Conservation (phyloP, 208 protist species). For the Vickermania spadyakhi region DNA sequence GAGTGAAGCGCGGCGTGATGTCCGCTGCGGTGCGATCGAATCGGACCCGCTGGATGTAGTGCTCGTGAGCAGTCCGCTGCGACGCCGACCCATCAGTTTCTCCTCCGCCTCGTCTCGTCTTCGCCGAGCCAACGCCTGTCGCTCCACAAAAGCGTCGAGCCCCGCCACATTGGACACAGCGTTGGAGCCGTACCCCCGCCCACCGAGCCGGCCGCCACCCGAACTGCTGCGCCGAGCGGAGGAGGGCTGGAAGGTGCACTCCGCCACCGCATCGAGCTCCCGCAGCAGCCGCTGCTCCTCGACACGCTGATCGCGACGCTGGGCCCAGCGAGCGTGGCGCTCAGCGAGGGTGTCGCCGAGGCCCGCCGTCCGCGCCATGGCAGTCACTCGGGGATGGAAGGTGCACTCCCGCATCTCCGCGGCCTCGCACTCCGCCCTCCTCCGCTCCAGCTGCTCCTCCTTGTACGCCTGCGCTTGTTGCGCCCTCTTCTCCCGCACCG, state of each 20-base stretch:
- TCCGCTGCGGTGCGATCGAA: too few species aligned
- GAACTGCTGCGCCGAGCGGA: constrained; percentile 14
- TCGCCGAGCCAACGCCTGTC: constrained; percentile 44
- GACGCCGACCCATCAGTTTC: background rate
- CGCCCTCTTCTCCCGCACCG: constrained; percentile 12
- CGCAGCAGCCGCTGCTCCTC: constrained; percentile 23
- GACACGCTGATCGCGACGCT: constrained; percentile 41
- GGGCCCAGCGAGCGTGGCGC: constrained; percentile 35
- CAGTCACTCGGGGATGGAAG: constrained; percentile 36
- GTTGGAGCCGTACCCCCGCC: constrained; percentile 8
- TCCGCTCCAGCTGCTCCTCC: background rate
- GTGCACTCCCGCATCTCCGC: constrained; percentile 26
- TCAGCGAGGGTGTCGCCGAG: constrained; percentile 22
- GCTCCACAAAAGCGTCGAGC: constrained; percentile 36
- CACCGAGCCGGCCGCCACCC: constrained; percentile 11
- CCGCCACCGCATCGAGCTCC: constrained; percentile 17
- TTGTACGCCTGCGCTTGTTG: constrained; percentile 10
- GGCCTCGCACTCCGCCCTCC: constrained; percentile 19
- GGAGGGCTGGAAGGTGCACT: constrained; percentile 59
- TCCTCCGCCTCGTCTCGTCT: constrained; percentile 34
- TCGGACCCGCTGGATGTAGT: too few species aligned
- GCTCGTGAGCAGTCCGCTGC: too few species aligned
- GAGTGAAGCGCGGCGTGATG: too few species aligned
- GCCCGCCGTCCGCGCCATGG: constrained; percentile 15
- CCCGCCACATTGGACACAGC: constrained; percentile 20